Conservation (phyloP, 768 basidiomycete genomes). For the Lactarius quietus region DNA sequence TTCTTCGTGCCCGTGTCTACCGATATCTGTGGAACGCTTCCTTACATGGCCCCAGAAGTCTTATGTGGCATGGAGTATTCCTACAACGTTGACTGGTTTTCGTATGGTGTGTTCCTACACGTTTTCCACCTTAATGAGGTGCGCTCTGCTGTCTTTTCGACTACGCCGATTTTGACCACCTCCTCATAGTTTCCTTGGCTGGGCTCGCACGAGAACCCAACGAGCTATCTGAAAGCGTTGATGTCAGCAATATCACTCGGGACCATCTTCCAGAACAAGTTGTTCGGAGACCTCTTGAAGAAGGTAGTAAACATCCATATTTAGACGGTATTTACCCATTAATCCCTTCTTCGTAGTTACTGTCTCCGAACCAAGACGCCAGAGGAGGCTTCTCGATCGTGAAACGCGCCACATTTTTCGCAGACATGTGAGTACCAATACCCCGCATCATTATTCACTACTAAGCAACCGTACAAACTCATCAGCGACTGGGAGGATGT, state of each 20-base stretch:
- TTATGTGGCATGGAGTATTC: slow-evolving; percentile 20
- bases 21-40: slow-evolving; percentile 20
- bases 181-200: slow-evolving; percentile 21
- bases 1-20: neutral
- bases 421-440: slow-evolving; percentile 9
- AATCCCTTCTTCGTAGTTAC: neutral
- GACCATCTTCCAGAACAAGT: slow-evolving; percentile 3
- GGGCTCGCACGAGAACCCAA: slow-evolving; percentile 14
- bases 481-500: slow-evolving; percentile 14
- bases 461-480: neutral
- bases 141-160: neutral
- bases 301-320: neutral
- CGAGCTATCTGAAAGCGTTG: slow-evolving; percentile 17
- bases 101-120: slow-evolving; percentile 23
- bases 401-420: slow-evolving; percentile 13
- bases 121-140: slow-evolving; percentile 18
- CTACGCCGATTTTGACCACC: neutral
- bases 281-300: slow-evolving; percentile 12
- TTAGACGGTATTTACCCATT: neutral
- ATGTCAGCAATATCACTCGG: slow-evolving; percentile 12
- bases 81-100: slow-evolving; percentile 24
- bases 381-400: slow-evolving; percentile 16
- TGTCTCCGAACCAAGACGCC: slow-evolving; percentile 10
- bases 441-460: neutral
- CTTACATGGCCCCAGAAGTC: slow-evolving; percentile 26